Evolutionary conservation across 148 eudicot genomes (phyloP), one percentile per base, ranked within the genome.

Genomic region (Rhododendron mucronatum): DNA sequence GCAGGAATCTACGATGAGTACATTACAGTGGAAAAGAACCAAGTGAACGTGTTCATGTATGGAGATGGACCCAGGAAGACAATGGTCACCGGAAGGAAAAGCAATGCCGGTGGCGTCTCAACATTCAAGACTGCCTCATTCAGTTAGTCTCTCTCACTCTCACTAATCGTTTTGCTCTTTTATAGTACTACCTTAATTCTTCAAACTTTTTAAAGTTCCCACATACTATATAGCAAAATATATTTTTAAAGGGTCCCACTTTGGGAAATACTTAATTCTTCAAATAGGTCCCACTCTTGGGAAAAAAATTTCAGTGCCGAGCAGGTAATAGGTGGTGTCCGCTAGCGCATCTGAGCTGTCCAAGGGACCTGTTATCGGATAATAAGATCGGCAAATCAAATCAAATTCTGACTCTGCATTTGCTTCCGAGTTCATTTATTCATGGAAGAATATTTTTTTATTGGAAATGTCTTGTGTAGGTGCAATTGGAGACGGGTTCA

Each of bases 31-130:
- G 79, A 84, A 0, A 90, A 93, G 87, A 87, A 90, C 12, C 87
- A 87, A 48, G 69, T 85, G 16, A 95, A 95, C 23, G 78, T 95
- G 5, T 91, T 87, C 82, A 94, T 95, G 93, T 94, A 91, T 78
- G 98, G 98, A 55, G 98, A 95, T 90, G 98, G 98, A 51, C 93
- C 95, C 4, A 84, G 90, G 10, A 89, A 57, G 65, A 92, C 98
- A 3, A 90, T 95, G 51, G 90, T 95, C 12, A 93, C 93, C 0
- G 95, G 95, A 26, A 86, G 78, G 2, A 87, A 83, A 65, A 90
- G 86, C 71, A 59, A 53, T 21, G 65, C 50, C 1, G 73, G 53
- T 57, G 90, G 90, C 30, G 50, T 80, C 2, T 55, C 86, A 67
- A 95, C 98, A 9, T 87, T 88, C 67, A 85, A 86, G 75, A 89